Evolutionary conservation across 768 basidiomycete genomes (phyloP), one percentile per base, ranked within the genome.

Genomic region (Pleurotus salmoneostramineus): DNA sequence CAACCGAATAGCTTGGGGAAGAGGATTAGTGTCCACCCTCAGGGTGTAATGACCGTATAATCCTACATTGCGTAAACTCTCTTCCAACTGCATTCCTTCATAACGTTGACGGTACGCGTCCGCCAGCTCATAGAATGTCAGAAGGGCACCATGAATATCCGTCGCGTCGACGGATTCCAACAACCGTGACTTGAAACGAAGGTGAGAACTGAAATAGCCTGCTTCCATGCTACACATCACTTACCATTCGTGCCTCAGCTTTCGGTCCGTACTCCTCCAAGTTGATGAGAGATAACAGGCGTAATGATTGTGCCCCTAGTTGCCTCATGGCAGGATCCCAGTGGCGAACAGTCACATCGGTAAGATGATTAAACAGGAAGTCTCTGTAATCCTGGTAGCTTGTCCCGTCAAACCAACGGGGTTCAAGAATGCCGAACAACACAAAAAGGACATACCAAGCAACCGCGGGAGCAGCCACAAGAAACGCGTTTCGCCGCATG

Each of bases 251-350:
- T 14, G 64, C 61, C 17, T 74, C 76, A 42, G 77, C 79, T 60
- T 67, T 65, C 17, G 82, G 80, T 0, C 83, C 87, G 8, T 91
- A 72, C 14, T 51, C 69, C 11, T 69, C 59, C 10, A 89, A 74
- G 66, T 92, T 84, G 34, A 82, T 68, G 50, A 82, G 72, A 63
- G 88, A 89, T 52, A 97, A 81, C 11, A 74, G 72, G 45, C 84
- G 77, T 57, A 97, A 72, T 8, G 95, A 89, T 63, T 87, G 80
- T 6, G 94, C 84, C 21, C 87, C 91, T 8, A 93, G 73, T 56
- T 83, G 78, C 56, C 95, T 80, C 83, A 98, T 89, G 27, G 79
- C 70, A 3, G 80, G 69, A 66, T 98, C 95, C 95, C 95, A 98
- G 70, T 98, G 96, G 54, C 90, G 79, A 56, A 96, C 65, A 0